Evolutionary conservation across 2,329 filamentous ascomycete species (phyloP), one percentile per base, ranked within the genome.

Genomic region (Alternaria longipes): DNA sequence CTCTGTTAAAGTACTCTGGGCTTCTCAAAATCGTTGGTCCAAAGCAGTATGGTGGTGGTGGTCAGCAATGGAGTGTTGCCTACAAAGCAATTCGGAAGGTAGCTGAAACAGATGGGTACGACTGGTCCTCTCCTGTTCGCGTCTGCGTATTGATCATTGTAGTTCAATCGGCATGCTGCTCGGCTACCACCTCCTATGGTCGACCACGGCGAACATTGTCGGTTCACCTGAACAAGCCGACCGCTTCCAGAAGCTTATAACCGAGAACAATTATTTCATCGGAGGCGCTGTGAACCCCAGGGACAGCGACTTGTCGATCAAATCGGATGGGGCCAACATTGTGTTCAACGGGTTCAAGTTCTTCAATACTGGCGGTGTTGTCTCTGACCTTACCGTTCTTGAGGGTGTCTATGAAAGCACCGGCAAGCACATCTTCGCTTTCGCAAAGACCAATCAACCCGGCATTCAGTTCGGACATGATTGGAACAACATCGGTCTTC

Each of bases 321-420:
- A 81, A 0, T 74, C 81, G 1, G 81, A 86, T 1, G 86, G 84
- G 1, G 84, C 87, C 4, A 77, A 83, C 3, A 73, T 90, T 14
- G 72, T 88, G 2, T 90, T 89, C 74, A 85, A 86, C 59, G 87
- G 88, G 1, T 83, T 82, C 75, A 91, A 91, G 74, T 82, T 85
- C 76, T 90, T 90, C 81, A 90, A 88, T 70, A 91, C 88, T 0
- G 89, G 89, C 0, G 88, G 88, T 26, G 87, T 89, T 0, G 81
- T 91, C 2, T 89, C 87, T 0, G 88, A 91, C 60, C 76, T 90
- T 20, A 90, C 87, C 0, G 86, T 90, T 0, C 81, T 91, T 0
- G 88, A 91, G 67, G 88, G 89, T 20, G 84, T 87, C 0, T 78
- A 84, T n/a, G 83, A 86, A 6, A 84, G 81, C 18, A 88, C 86